Evolutionary conservation across 2,329 filamentous ascomycete species (phyloP).

Genomic region (Alternaria ethzedia): DNA sequence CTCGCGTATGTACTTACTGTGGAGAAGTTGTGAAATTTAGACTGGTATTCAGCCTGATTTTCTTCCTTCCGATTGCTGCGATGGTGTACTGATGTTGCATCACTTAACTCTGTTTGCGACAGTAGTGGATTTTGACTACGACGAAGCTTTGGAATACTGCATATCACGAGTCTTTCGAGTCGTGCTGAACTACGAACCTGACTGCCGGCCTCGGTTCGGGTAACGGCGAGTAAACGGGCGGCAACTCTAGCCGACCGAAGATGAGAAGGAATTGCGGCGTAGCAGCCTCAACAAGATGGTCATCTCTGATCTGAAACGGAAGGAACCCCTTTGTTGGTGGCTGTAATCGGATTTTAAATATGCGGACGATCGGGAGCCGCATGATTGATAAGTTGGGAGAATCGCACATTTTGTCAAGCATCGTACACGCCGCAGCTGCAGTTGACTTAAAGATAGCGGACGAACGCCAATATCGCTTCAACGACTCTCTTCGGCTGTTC

Average conservation of each 20-base stretch:
- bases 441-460: constrained; percentile 19
- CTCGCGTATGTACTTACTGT: not conserved
- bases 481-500: constrained; percentile 65
- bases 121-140: not conserved
- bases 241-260: not conserved
- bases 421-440: not conserved
- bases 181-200: not conserved
- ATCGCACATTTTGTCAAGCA: not conserved
- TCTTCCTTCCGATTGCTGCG: not conserved
- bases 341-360: not conserved
- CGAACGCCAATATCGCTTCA: constrained; percentile 55
- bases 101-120: not conserved
- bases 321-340: not conserved
- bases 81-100: not conserved
- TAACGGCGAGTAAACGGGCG: not conserved
- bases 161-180: not conserved
- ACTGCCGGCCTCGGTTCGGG: not conserved
- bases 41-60: not conserved
- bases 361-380: not conserved
- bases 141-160: not conserved
- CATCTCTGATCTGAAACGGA: not conserved
- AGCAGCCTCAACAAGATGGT: not conserved
- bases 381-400: not conserved
- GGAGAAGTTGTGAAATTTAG: not conserved
- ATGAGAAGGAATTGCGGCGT: not conserved